Base-by-base conservation (phyloP, 192 early-diverging fungal species). In the Backusella morwellensis region DNA sequence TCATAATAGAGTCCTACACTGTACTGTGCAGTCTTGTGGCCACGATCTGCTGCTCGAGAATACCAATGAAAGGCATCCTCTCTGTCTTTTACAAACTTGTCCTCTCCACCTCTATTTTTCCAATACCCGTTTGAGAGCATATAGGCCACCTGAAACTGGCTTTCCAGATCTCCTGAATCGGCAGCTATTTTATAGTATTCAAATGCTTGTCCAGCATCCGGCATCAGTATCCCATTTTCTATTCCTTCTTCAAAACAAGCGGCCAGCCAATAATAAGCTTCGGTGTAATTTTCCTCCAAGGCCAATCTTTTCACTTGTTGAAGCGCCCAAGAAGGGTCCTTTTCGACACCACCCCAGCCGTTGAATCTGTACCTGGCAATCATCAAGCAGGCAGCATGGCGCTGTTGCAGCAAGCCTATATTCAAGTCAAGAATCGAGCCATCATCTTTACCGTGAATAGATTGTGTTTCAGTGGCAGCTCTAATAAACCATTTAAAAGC, bases 61-160 rank as follows among this genome's bases (percentile, higher is more conserved):
- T 84, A 85, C 84, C 79, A 87, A 26, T 75, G 63, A 56, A 82
- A 80, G 19, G 86, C 86, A 15, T 54, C 70, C 19, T 29, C 32
- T 21, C 70, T 76, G 56, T 82, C 77, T 56, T 76, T 50, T 4
- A 50, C 29, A 15, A 44, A 7, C n/a, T n/a, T 8, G 6, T 14
- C 29, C 8, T 70, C 6, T 19, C 70, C 78, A 17, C 73, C 79
- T 19, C 1, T 47, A 21, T n/a, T 47, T 19, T 26, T 11, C 21
- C 77, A 75, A 38, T 59, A 47, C 6, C 85, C 85, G 50, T 75
- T 76, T 17, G 78, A 78, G 34, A 77, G 75, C 84, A 85, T 85
- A n/a, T 68, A 66, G 0, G 75, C 81, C 23, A 76, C 72, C 21
- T 77, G 73, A 34, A 76, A 66, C 41, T 84, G 80, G 42, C 80